A percentile compares a stretch with the other conserved stretches of the same genome.
Evolutionary conservation across 2,329 filamentous ascomycete species (phyloP).

Genomic region (Knufia petricola): DNA sequence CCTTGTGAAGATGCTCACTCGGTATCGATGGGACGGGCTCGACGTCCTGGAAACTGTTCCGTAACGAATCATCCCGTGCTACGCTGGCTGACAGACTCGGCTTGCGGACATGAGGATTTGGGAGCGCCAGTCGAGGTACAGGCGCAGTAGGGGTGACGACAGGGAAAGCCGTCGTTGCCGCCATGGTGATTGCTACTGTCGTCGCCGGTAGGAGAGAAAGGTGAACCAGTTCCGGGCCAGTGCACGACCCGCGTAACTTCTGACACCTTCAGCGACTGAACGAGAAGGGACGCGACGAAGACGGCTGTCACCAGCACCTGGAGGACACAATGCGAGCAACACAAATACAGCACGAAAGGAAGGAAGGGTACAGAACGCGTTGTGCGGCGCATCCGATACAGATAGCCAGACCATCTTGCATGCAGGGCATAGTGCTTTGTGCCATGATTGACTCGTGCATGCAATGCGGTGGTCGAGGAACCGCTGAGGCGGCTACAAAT

Average conservation of each 20-base stretch:
- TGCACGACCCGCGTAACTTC: slow-evolving; percentile 9
- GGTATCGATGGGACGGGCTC: slow-evolving; percentile 7
- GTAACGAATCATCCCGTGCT: background rate
- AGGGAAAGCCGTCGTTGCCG: slow-evolving; percentile 12
- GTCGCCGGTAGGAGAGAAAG: slow-evolving; percentile 5
- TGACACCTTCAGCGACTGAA: background rate
- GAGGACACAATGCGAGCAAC: slow-evolving; percentile 10
- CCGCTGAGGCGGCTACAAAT: slow-evolving; percentile 6
- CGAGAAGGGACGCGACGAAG: slow-evolving; percentile 9
- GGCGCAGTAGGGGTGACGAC: slow-evolving; percentile 17
- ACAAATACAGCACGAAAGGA: background rate
- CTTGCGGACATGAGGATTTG: slow-evolving; percentile 20
- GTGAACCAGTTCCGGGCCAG: slow-evolving; percentile 2
- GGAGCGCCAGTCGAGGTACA: slow-evolving; percentile 19
- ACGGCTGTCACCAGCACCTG: slow-evolving; percentile 13
- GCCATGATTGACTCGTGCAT: background rate
- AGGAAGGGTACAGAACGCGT: slow-evolving; percentile 9
- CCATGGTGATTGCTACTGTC: slow-evolving; percentile 7
- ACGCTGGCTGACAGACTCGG: slow-evolving; percentile 16
- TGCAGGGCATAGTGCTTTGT: background rate
- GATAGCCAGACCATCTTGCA: slow-evolving; percentile 7
- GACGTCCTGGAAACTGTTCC: background rate
- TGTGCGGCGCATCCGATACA: slow-evolving; percentile 6
- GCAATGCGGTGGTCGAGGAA: background rate
- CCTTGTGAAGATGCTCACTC: background rate